Evolutionary conservation across 1,284 basidiomycete species (phyloP).

Genomic region (Rhodotorula sp.): DNA sequence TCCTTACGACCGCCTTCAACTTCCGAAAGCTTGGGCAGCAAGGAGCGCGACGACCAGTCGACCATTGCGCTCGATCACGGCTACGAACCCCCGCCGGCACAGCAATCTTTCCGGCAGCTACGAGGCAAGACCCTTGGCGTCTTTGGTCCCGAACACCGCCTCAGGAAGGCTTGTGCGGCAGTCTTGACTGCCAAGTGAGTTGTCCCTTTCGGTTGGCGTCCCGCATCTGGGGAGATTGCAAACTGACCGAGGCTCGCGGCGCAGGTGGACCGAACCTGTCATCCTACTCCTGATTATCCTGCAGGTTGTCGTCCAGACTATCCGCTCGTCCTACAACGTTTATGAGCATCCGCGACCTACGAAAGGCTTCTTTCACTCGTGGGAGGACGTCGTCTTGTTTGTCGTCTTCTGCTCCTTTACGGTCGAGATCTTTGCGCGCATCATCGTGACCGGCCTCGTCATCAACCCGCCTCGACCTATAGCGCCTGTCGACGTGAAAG

Average conservation of each 20-base stretch:
- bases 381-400: conserved; percentile 86
- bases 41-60: background rate
- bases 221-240: background rate
- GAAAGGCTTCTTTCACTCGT: conserved; percentile 75
- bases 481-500: background rate
- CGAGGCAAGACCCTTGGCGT: conserved; percentile 69
- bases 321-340: conserved; percentile 66
- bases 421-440: conserved; percentile 81
- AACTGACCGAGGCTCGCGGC: background rate
- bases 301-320: conserved; percentile 77
- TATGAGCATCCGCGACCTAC: conserved; percentile 53
- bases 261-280: conserved; percentile 79
- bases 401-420: conserved; percentile 82
- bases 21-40: background rate
- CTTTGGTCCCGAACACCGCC: conserved; percentile 66
- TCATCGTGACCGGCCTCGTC: conserved; percentile 85
- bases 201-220: conserved; percentile 41
- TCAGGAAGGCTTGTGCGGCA: conserved; percentile 64
- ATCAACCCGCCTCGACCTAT: conserved; percentile 70
- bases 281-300: conserved; percentile 81
- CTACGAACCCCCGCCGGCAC: conserved; percentile 1
- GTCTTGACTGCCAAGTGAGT: conserved; percentile 67
- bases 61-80: conserved; percentile 16
- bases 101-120: conserved; percentile 27
- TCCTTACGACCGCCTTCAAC: conserved; percentile 23